A percentile compares a stretch with the other conserved stretches of the same genome.
Conservation (phyloP, 1,284 basidiomycete species). For the Chiua sp. region DNA sequence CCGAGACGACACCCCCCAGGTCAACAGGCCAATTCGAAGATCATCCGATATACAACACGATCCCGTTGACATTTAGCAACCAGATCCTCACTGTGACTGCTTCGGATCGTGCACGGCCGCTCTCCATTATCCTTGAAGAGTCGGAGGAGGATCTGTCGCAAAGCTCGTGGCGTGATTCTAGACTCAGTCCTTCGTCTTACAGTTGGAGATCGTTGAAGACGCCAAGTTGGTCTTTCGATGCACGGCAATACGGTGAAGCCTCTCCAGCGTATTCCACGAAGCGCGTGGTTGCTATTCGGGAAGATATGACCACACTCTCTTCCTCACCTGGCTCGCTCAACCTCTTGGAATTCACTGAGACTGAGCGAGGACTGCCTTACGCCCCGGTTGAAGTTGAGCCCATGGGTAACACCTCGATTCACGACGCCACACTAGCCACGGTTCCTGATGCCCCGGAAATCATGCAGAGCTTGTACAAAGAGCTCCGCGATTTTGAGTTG, state of each 20-base stretch:
- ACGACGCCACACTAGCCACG: neutral
- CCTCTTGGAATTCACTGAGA: no score
- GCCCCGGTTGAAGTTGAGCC: no score
- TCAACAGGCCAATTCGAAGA: no score
- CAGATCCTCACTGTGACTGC: no score
- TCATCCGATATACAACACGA: no score
- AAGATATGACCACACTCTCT: neutral
- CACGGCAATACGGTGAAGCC: conserved; percentile 14
- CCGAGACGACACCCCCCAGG: no score
- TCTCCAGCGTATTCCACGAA: neutral
- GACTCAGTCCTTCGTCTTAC: neutral
- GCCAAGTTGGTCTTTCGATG: neutral
- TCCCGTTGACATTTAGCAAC: no score
- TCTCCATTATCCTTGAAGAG: no score
- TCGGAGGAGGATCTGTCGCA: neutral
- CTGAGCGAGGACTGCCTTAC: neutral
- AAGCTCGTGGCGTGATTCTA: neutral
- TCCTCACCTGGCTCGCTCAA: neutral
- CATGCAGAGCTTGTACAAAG: conserved; percentile 21
- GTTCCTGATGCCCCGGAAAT: conserved; percentile 7
- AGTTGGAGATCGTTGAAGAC: neutral
- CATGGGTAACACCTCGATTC: no score
- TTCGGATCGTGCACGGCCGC: no score
- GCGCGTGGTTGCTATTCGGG: neutral
- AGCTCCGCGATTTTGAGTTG: conserved; percentile 18